phyloP scores from a whole-genome alignment of 345 rosid species.

The Gossypium bickii region DNA sequence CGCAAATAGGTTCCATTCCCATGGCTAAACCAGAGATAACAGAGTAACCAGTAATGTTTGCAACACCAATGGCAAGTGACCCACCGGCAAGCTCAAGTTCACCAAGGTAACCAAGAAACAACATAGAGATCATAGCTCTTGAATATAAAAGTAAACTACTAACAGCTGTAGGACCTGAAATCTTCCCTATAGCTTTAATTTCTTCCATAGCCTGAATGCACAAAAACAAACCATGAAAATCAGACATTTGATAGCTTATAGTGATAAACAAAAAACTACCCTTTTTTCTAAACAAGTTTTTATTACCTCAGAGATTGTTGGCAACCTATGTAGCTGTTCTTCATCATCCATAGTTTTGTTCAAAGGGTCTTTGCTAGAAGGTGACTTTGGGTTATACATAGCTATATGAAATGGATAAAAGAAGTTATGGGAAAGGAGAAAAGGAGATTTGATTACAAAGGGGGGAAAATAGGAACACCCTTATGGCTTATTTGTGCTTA shows the following conservation, averaged over 20 bases:
- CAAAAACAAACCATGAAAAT: constrained; percentile 13
- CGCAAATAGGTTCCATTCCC: constrained; percentile 99
- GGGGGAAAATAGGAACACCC: neutral
- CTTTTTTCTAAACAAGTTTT: neutral
- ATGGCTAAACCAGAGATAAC: constrained; percentile 92
- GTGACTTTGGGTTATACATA: constrained; percentile 62
- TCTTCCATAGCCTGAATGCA: constrained; percentile 62
- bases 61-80: constrained; percentile 89
- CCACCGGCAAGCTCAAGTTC: constrained; percentile 96
- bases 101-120: constrained; percentile 91
- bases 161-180: constrained; percentile 81
- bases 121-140: constrained; percentile 97
- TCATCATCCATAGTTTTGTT: constrained; percentile 38
- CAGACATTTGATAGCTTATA: neutral
- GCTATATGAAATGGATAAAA: constrained; percentile 8
- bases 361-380: constrained; percentile 43
- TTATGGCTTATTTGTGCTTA: neutral
- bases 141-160: constrained; percentile 85
- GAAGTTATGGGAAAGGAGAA: neutral
- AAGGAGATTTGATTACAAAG: neutral
- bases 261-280: neutral
- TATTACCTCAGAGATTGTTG: constrained; percentile 73
- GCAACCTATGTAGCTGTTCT: constrained; percentile 59
- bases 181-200: constrained; percentile 81
- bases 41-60: constrained; percentile 97